These are phyloP conservation scores for Backusella mclennaniae DNA, from an alignment of 192 early-diverging fungal species.

Conservation along the genomic window DNA sequence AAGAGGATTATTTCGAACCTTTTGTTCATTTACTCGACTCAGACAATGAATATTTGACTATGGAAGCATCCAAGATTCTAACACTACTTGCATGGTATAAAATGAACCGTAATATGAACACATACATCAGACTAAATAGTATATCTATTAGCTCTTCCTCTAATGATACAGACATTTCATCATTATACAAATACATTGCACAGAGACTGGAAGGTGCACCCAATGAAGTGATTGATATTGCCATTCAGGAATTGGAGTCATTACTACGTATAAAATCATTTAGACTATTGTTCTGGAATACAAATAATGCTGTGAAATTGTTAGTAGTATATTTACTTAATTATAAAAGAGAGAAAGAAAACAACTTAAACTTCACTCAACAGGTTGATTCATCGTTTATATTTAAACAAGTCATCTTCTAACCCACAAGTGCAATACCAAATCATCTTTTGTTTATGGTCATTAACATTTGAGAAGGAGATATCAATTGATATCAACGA, in stretches of 20 bases:
- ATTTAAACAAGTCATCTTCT: conserved; percentile 53
- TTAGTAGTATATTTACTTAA: conserved; percentile 24
- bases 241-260: conserved; percentile 81
- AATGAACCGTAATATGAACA: no score
- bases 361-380: neutral
- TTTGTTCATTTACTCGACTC: conserved; percentile 62
- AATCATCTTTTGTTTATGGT: no score
- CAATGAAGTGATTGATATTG: conserved; percentile 69
- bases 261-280: conserved; percentile 59
- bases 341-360: neutral
- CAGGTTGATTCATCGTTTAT: conserved; percentile 58
- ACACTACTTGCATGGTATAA: conserved; percentile 61
- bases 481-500: no score
- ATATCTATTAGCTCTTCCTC: neutral
- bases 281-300: conserved; percentile 60
- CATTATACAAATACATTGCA: conserved; percentile 34
- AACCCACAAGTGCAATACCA: conserved; percentile 96
- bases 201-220: conserved; percentile 52
- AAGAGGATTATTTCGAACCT: conserved; percentile 40
- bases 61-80: conserved; percentile 85
- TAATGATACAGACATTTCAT: neutral
- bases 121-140: no score
- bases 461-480: no score
- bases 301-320: conserved; percentile 51
- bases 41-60: conserved; percentile 84